Conservation (phyloP, 148 eudicot species). For the Silene conica region DNA sequence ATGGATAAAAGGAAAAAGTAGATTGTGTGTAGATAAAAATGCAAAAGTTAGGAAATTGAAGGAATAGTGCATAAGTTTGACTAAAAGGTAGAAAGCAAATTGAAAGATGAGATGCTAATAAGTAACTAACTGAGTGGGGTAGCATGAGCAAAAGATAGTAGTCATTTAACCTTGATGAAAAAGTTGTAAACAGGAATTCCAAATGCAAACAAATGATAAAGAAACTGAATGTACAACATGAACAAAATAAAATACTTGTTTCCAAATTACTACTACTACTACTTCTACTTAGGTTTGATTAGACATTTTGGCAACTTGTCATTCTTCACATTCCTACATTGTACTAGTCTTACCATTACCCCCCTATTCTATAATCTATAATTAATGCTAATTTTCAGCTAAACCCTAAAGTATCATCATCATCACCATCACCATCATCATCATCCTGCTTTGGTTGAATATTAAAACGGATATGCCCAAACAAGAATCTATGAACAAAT, state of each 20-base stretch:
- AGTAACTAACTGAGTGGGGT: slow-evolving; percentile 16
- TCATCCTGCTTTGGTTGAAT: not conserved
- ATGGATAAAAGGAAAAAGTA: not conserved
- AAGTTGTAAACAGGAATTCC: slow-evolving; percentile 13
- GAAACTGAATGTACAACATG: slow-evolving; percentile 1
- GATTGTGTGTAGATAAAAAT: not conserved
- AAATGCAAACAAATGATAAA: slow-evolving; percentile 11
- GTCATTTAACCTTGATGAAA: not conserved
- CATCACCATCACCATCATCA: no score
- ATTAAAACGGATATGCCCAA: no score
- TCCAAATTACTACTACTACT: not conserved
- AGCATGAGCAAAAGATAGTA: slow-evolving; percentile 17
- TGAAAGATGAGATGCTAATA: slow-evolving; percentile 11
- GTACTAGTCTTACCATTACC: no score
- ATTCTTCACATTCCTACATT: not conserved
- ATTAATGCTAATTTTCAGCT: slow-evolving; percentile 8
- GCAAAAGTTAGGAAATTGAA: not conserved
- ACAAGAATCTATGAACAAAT: no score
- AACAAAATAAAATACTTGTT: not conserved
- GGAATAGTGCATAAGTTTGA: not conserved
- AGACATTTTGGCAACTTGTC: slow-evolving; percentile 19
- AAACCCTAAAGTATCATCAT: no score
- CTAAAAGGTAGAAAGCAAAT: slow-evolving; percentile 2
- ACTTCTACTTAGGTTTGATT: not conserved
- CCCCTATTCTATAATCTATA: slow-evolving; percentile 15